A percentile compares a stretch with the other conserved stretches of the same genome.
These are phyloP conservation scores for Polyporus tsugae DNA, from an alignment of 1,284 basidiomycete species.

Conservation along the genomic window DNA sequence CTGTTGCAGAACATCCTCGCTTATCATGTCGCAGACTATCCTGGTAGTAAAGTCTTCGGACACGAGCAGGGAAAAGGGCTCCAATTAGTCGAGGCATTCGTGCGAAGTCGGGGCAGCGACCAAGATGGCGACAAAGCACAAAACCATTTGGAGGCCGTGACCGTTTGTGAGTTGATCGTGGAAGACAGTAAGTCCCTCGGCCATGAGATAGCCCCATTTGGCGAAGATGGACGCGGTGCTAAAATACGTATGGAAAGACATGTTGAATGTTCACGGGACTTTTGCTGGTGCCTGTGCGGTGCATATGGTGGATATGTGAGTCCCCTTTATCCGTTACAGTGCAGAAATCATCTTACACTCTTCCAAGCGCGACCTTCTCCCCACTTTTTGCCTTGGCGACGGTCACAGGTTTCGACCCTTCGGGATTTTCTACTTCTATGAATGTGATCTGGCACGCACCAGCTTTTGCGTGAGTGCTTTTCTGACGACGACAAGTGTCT, in stretches of 20 bases:
- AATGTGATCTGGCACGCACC: constrained; percentile 39
- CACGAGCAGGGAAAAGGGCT: constrained; percentile 31
- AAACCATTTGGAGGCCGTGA: constrained; percentile 31
- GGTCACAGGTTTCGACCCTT: constrained; percentile 31
- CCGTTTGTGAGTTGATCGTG: constrained; percentile 39
- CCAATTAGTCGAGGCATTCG: constrained; percentile 35
- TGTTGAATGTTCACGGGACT: constrained; percentile 40
- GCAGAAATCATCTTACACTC: not conserved
- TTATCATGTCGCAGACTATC: constrained; percentile 36
- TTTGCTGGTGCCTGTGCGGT: constrained; percentile 37
- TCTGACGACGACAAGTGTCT: not conserved
- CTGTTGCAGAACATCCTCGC: constrained; percentile 39
- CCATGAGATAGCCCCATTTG: not conserved
- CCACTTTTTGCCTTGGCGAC: constrained; percentile 35
- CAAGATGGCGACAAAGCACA: constrained; percentile 10
- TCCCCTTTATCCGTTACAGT: not conserved
- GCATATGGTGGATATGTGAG: constrained; percentile 41
- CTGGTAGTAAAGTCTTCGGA: constrained; percentile 38
- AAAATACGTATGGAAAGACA: constrained; percentile 29
- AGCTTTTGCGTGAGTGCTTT: constrained; percentile 33
- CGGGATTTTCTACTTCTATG: constrained; percentile 38
- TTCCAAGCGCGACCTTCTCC: constrained; percentile 36
- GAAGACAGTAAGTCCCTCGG: constrained; percentile 33
- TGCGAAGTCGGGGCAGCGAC: constrained; percentile 22
- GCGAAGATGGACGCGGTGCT: not conserved